Base-by-base conservation (phyloP, 1,284 basidiomycete genomes). In the Marasmius sp. region DNA sequence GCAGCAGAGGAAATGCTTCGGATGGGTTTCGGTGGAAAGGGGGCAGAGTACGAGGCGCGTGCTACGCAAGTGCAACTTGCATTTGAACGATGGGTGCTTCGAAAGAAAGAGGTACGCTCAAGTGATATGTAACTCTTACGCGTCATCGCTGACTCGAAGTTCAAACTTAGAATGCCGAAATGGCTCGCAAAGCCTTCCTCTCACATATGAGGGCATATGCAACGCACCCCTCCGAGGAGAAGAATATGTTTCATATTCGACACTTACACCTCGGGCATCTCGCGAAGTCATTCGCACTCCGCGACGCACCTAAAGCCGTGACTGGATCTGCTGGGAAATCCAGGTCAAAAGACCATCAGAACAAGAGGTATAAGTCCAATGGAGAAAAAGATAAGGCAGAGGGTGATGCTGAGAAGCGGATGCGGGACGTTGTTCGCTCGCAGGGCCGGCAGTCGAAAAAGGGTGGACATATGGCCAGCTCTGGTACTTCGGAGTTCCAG, bases 171-270 rank as follows among this genome's bases (percentile, higher is more conserved):
- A 89, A 96, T 70, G 82, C 86, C 9, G 78, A 81, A 6, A 74
- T 92, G 6, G 96, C 97, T 3, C 87, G 94, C 41, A 91, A 86
- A 69, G 97, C 95, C 0, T 99, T 92, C 76, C 80, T 89, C 27
- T 97, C 97, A 0, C 95, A 97, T 73, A 89, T 98, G 76, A 86
- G 97, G 60, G 97, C 97, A 0, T 99, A 99, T 75, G 93, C 97
- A 9, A 99, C 97, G 0, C 97, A 99, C 77, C 96, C 97, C 0
- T 85, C 92, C 4, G 89, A 91, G 64, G 97, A 99, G 74, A 98
- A 98, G 70, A 88, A 93, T 65, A 93, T 97, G 62, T 99, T 99
- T 81, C 95, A 98, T 75, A 88, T 98, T 60, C 91, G 93, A 38
- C 86, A 95, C 68, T 81, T 99, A 9, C 97, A 99, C 72, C 85